Evolutionary conservation across 2,329 filamentous ascomycete species (phyloP), one percentile per base, ranked within the genome.

Genomic region (Phaeosphaeria sp.): DNA sequence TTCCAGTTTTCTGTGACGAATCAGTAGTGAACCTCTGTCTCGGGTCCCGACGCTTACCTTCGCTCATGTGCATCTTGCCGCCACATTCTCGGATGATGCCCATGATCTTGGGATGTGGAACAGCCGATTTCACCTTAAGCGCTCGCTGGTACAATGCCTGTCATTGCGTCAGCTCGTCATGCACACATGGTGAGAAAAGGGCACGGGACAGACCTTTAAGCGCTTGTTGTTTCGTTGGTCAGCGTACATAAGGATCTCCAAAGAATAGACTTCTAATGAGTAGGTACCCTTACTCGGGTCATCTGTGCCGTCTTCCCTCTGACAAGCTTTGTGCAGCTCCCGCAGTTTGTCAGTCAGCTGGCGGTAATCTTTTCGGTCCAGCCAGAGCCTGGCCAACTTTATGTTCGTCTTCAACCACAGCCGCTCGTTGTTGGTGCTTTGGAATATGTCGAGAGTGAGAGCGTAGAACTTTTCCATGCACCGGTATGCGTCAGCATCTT

Each of bases 31-130:
- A 43, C 54, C 57, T 18, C 42, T 55, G 54, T 64, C 58, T 64
- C 47, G 46, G 57, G 25, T 30, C 51, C n/a, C 47, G 44, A 18
- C 57, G 52, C 68, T 71, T 77, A 79, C 81, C 80, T 83, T 99
- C 95, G 77, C 91, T 95, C 95, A 99, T 98, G 81, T 98, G 93
- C 95, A 99, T 99, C 83, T 99, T 99, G 69, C 95, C 95, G 71
- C 95, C 95, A 76, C 95, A 99, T 81, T 99, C 95, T 54, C 94
- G 90, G 74, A 99, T 99, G 76, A 99, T 94, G 51, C 95, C 95
- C 92, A 98, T 97, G 76, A 99, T 97, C 80, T 97, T 96, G 58
- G 95, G 95, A 79, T 99, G 95, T 41, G 95, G 94, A 13, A 99
- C 95, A 0, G 95, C 95, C n/a, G 95, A 98, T 61, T 92, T 90